Conservation (phyloP, 1,139 yeast species). For the Schwanniomyces etchellsii region DNA sequence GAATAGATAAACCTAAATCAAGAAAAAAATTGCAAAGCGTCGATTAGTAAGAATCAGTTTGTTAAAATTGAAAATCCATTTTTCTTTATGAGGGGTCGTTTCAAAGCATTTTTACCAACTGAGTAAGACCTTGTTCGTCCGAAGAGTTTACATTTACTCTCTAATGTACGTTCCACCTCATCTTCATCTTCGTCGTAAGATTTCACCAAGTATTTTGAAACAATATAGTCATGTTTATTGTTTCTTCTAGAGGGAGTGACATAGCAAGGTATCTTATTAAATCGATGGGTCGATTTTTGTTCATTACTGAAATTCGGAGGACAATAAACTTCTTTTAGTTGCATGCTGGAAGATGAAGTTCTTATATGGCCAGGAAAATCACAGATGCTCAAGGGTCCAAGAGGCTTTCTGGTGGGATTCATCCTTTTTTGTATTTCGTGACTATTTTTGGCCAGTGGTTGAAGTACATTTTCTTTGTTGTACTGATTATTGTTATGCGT, state of each 20-base stretch:
- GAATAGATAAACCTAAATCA: background rate
- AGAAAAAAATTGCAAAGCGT: background rate
- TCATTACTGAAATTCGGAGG: conserved; percentile 30
- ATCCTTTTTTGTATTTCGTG: conserved; percentile 5
- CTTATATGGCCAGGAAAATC: conserved; percentile 30
- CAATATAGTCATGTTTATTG: conserved; percentile 2
- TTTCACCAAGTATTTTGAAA: conserved; percentile 19
- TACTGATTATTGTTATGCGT: conserved; percentile 22
- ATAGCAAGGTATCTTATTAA: conserved; percentile 24
- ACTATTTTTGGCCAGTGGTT: conserved; percentile 17
- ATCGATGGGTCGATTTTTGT: conserved; percentile 30
- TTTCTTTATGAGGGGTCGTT: conserved; percentile 28
- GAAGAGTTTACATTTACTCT: conserved; percentile 9
- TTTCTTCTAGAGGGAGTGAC: conserved; percentile 28
- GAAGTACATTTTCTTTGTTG: conserved; percentile 44
- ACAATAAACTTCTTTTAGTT: conserved; percentile 27
- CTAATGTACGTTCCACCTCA: conserved; percentile 10
- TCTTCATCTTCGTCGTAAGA: conserved; percentile 26
- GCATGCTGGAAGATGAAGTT: conserved; percentile 4
- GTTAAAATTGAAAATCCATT: conserved; percentile 19
- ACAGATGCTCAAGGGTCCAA: conserved; percentile 25
- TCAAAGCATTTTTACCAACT: conserved; percentile 35
- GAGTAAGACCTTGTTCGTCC: conserved; percentile 33
- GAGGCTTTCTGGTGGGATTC: conserved; percentile 21
- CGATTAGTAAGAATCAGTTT: conserved; percentile 4